Percentiles rank a stretch among this genome's conserved stretches.
These are phyloP conservation scores for Hymenoscyphus fructigenus DNA, from an alignment of 2,329 filamentous ascomycete genomes.

Conservation along the genomic window DNA sequence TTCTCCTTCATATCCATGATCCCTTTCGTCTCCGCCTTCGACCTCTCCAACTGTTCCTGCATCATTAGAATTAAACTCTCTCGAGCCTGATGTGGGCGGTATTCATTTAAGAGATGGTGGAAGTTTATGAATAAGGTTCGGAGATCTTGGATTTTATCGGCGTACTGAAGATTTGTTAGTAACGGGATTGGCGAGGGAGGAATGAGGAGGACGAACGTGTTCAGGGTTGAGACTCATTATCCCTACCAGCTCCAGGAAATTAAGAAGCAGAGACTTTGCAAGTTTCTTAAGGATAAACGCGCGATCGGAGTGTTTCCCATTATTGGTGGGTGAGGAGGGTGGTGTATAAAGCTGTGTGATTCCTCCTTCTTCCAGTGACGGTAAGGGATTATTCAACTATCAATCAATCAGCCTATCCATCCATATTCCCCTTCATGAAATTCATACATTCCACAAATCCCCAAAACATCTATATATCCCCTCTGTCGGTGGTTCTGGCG, in stretches of 20 bases:
- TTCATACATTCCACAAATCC: slow-evolving; percentile 56
- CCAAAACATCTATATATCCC: slow-evolving; percentile 77
- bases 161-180: slow-evolving; percentile 45
- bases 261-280: slow-evolving; percentile 80
- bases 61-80: slow-evolving; percentile 85
- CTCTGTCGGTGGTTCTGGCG: slow-evolving; percentile 70
- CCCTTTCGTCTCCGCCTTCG: slow-evolving; percentile 69
- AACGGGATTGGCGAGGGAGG: not conserved
- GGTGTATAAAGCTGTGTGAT: slow-evolving; percentile 66
- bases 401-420: no score
- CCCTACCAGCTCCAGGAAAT: slow-evolving; percentile 82
- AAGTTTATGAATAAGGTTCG: slow-evolving; percentile 85
- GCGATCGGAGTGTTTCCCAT: slow-evolving; percentile 58
- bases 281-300: slow-evolving; percentile 72
- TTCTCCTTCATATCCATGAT: slow-evolving; percentile 68
- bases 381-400: slow-evolving; percentile 61
- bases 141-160: slow-evolving; percentile 74
- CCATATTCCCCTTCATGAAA: no score
- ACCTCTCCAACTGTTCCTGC: slow-evolving; percentile 76
- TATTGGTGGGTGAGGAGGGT: slow-evolving; percentile 38
- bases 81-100: slow-evolving; percentile 86
- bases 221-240: slow-evolving; percentile 66
- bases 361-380: slow-evolving; percentile 66
- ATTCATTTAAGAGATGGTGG: slow-evolving; percentile 91
- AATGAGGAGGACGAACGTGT: slow-evolving; percentile 40